A percentile compares a stretch with the other conserved stretches of the same genome.
Evolutionary conservation across 2,329 filamentous ascomycete genomes (phyloP).

Genomic region (Aureobasidium uvarum): DNA sequence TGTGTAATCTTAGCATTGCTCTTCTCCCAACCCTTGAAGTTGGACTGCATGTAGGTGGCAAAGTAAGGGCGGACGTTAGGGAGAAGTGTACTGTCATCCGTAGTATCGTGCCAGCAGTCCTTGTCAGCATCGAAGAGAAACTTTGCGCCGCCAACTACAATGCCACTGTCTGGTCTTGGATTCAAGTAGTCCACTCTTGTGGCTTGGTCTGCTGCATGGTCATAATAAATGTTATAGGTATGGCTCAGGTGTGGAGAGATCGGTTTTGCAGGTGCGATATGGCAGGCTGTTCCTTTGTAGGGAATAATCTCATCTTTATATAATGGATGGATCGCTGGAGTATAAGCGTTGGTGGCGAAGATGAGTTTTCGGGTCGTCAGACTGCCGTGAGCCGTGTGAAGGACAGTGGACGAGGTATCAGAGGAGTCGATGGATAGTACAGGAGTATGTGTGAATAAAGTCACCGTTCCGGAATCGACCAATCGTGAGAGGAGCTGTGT

Average conservation of each 20-base stretch:
- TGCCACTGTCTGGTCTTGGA: slow-evolving; percentile 49
- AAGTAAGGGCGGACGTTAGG: slow-evolving; percentile 51
- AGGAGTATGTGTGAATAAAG: slow-evolving; percentile 55
- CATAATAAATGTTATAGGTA: slow-evolving; percentile 59
- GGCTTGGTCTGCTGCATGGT: slow-evolving; percentile 51
- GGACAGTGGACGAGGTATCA: background rate
- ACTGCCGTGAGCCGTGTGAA: slow-evolving; percentile 31
- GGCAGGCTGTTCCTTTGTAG: slow-evolving; percentile 35
- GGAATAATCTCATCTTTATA: slow-evolving; percentile 39
- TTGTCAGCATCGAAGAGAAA: slow-evolving; percentile 45
- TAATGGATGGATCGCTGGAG: slow-evolving; percentile 37
- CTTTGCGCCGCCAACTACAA: slow-evolving; percentile 63
- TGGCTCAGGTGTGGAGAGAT: slow-evolving; percentile 39
- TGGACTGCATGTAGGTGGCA: slow-evolving; percentile 44
- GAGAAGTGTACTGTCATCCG: slow-evolving; percentile 57
- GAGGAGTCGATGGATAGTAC: slow-evolving; percentile 33
- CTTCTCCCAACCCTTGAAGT: slow-evolving; percentile 49
- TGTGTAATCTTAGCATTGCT: slow-evolving; percentile 38
- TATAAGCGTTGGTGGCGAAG: slow-evolving; percentile 42
- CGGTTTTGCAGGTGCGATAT: slow-evolving; percentile 29
- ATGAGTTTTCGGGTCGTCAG: slow-evolving; percentile 34
- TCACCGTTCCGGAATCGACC: slow-evolving; percentile 44
- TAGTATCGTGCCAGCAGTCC: slow-evolving; percentile 53
- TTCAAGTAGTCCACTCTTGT: slow-evolving; percentile 44
- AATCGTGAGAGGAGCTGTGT: slow-evolving; percentile 49